phyloP scores from a whole-genome alignment of 108 stramenopile species.

The Pseudonitzschia delicatissima region DNA sequence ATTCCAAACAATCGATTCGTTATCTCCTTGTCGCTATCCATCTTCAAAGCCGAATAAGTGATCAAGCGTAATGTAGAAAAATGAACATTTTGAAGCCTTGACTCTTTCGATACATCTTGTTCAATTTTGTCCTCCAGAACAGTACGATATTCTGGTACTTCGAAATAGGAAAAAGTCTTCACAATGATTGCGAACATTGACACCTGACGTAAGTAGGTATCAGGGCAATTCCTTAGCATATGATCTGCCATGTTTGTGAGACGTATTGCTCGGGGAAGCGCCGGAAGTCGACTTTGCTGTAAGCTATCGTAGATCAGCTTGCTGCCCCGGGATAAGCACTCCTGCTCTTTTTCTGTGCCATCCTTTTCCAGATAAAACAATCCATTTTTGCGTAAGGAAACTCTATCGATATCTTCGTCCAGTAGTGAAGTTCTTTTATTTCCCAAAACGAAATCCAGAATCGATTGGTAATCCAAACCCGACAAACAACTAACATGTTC shows the following conservation, averaged over 20 bases:
- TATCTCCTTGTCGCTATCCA: background rate
- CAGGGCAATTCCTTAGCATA: background rate
- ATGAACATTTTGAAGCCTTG: background rate
- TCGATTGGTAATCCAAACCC: background rate
- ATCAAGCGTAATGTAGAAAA: background rate
- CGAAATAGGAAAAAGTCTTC: background rate
- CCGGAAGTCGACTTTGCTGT: background rate
- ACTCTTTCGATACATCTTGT: background rate
- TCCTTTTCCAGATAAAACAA: background rate
- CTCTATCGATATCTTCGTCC: background rate
- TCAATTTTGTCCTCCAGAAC: background rate
- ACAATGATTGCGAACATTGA: constrained; percentile 8
- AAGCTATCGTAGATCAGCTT: background rate
- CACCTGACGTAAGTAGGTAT: background rate
- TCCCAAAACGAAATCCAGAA: background rate
- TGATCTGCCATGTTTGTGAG: constrained; percentile 1
- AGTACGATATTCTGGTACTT: constrained; percentile 1
- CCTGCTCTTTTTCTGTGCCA: background rate
- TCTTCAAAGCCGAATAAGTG: background rate
- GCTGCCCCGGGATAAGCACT: too few species aligned
- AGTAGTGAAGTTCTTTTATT: background rate
- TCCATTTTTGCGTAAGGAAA: background rate
- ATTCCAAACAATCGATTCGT: background rate
- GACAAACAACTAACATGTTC: background rate
- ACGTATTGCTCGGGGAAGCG: background rate